A percentile compares a stretch with the other conserved stretches of the same genome.
These are phyloP conservation scores for Pseudofabraea citricarpa DNA, from an alignment of 2,329 filamentous ascomycete genomes.

Conservation along the genomic window DNA sequence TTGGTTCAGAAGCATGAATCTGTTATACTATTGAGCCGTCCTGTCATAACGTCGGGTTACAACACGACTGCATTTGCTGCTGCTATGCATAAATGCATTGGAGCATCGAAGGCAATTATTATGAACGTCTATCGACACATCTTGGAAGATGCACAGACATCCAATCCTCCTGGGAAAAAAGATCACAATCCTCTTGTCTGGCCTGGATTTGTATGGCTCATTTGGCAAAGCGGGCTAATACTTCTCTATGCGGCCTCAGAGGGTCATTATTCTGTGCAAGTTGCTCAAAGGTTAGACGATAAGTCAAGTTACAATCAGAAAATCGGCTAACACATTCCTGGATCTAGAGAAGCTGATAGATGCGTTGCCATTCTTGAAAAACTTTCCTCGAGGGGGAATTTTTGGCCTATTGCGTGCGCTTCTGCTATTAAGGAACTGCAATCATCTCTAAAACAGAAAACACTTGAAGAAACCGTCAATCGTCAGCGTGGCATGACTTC, in stretches of 20 bases:
- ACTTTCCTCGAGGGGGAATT: conserved; percentile 28
- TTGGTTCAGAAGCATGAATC: conserved; percentile 38
- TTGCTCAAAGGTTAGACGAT: conserved; percentile 8
- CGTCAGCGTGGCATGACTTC: too few species aligned
- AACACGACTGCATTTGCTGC: conserved; percentile 34
- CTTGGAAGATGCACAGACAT: not conserved
- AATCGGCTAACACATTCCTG: too few species aligned
- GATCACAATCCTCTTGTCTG: conserved; percentile 30
- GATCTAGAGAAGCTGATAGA: conserved; percentile 14
- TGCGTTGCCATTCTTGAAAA: conserved; percentile 28
- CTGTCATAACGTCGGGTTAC: conserved; percentile 35
- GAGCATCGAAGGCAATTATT: conserved; percentile 37
- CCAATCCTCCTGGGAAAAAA: conserved; percentile 2
- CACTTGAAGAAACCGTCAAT: too few species aligned
- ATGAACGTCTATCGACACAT: conserved; percentile 26
- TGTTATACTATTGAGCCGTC: conserved; percentile 40
- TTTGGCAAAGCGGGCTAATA: conserved; percentile 38
- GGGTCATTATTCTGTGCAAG: conserved; percentile 20
- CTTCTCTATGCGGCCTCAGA: conserved; percentile 40
- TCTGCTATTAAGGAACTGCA: conserved; percentile 30
- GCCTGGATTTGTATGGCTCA: conserved; percentile 42
- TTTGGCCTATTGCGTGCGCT: conserved; percentile 35
- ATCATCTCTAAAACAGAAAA: not conserved
- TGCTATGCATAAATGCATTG: conserved; percentile 41
- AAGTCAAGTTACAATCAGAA: too few species aligned